Percentiles rank a stretch among this genome's conserved stretches.
These are phyloP conservation scores for Circinella umbellata DNA, from an alignment of 371 early-diverging fungal species.

Conservation along the genomic window DNA sequence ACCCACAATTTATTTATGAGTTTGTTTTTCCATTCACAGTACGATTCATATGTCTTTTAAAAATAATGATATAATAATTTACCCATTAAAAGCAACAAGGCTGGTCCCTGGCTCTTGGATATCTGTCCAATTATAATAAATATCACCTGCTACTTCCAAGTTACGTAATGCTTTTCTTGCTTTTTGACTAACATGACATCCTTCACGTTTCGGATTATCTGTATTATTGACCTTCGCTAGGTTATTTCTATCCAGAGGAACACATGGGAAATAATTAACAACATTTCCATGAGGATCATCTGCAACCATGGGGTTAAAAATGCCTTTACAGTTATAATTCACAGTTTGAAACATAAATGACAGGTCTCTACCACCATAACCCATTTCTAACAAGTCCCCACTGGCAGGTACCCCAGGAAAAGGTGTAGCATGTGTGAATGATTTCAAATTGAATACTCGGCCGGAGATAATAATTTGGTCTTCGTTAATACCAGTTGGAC, in stretches of 20 bases:
- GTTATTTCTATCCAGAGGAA: conserved; percentile 49
- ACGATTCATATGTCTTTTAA: neutral
- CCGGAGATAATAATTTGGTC: conserved; percentile 60
- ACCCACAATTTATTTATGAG: too few relatives aligned
- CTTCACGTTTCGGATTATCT: conserved; percentile 60
- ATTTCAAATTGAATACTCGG: conserved; percentile 55
- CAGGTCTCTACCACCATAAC: conserved; percentile 76
- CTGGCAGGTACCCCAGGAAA: conserved; percentile 42
- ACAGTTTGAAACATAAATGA: conserved; percentile 81
- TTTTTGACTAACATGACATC: conserved; percentile 68
- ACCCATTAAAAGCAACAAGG: conserved; percentile 79
- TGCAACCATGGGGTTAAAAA: conserved; percentile 52
- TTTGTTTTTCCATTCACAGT: too few relatives aligned
- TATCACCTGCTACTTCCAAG: conserved; percentile 60
- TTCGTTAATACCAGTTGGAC: conserved; percentile 49
- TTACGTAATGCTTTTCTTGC: conserved; percentile 52
- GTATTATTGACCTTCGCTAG: conserved; percentile 43
- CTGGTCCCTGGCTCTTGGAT: conserved; percentile 58
- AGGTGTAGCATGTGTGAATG: conserved; percentile 46
- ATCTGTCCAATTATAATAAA: conserved; percentile 81
- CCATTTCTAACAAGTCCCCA: conserved; percentile 64
- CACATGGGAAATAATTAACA: conserved; percentile 79
- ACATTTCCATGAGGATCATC: conserved; percentile 58
- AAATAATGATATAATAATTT: conserved; percentile 9
- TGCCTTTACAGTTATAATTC: conserved; percentile 70